Base-by-base conservation (phyloP, 2,329 filamentous ascomycete species). In the Hortaea werneckii region DNA sequence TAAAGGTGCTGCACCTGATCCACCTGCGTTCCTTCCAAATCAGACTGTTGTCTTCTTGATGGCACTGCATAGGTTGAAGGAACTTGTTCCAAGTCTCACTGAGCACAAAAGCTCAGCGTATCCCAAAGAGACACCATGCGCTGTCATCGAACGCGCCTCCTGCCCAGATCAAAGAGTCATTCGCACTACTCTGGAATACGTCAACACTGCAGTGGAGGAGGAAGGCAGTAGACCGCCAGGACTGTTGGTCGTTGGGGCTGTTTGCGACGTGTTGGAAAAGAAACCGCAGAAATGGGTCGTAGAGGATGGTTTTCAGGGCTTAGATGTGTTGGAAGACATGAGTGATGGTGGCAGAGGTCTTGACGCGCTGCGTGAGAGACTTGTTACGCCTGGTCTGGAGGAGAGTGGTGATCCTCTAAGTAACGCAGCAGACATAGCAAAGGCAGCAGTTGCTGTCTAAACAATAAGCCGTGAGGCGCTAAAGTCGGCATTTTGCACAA, bases 131-230 rank as follows among this genome's bases (percentile, higher is more conserved):
- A 92, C 88, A 1, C 88, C 90, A 0, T 95, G 90, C 58, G 89
- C 90, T 1, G 89, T 98, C 8, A 77, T 98, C 45, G 92, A 98
- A 67, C 77, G 92, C 32, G 92, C 92, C 5, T 94, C 86, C 50
- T 98, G 92, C 62, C 85, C 87, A 0, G 92, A 98, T 61, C 92
- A 98, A 69, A 76, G 90, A 41, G 86, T 98, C 11, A 89, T 98
- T 27, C 76, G 92, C 46, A 92, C 88, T 1, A 95, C 87, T 1
- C 68, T 98, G 26, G 76, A 81, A 55, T 76, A 83, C 57, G 87
- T 96, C 1, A 84, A 76, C 26, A 76, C 80, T 43, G 92, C 92
- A 0, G 81, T 98, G 40, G 88, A 95, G 63, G 80, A 85, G 42
- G 87, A 94, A 59, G 92, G 92, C 0, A 92, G 85, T 54, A 73